phyloP scores from a whole-genome alignment of 768 basidiomycete species.

The Russula griseocarnosa region DNA sequence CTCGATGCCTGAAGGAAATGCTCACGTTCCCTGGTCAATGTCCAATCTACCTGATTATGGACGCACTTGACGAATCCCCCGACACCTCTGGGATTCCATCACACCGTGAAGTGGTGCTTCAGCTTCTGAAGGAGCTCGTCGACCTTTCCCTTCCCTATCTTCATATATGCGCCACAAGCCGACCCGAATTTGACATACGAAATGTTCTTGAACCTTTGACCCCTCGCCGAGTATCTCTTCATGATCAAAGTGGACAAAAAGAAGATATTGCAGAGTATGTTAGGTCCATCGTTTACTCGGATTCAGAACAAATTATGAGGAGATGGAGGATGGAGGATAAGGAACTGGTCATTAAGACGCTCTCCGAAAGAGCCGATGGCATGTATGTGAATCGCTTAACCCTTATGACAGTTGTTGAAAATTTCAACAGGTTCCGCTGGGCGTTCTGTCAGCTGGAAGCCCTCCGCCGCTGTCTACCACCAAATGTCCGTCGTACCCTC shows the following conservation, averaged over 20 bases:
- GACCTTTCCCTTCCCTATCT: neutral
- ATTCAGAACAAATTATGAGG: neutral
- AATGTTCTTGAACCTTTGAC: neutral
- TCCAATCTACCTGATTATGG: neutral
- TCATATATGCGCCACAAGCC: neutral
- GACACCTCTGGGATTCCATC: neutral
- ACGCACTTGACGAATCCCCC: conserved; percentile 6
- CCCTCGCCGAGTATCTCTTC: neutral
- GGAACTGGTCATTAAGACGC: neutral
- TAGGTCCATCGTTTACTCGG: neutral
- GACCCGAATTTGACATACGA: neutral
- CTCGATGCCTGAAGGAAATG: neutral
- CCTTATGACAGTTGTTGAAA: neutral
- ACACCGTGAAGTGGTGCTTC: neutral
- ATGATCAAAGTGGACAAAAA: neutral
- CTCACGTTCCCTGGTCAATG: neutral
- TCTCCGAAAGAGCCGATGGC: neutral
- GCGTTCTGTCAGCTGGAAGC: neutral
- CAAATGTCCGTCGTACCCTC: neutral
- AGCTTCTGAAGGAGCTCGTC: neutral
- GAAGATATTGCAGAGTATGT: neutral
- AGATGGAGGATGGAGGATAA: neutral
- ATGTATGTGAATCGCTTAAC: neutral
- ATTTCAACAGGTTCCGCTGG: neutral
- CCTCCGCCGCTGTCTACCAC: neutral